Conservation (phyloP, 164 flowering plant species). For the Chloranthus sessilifolius region DNA sequence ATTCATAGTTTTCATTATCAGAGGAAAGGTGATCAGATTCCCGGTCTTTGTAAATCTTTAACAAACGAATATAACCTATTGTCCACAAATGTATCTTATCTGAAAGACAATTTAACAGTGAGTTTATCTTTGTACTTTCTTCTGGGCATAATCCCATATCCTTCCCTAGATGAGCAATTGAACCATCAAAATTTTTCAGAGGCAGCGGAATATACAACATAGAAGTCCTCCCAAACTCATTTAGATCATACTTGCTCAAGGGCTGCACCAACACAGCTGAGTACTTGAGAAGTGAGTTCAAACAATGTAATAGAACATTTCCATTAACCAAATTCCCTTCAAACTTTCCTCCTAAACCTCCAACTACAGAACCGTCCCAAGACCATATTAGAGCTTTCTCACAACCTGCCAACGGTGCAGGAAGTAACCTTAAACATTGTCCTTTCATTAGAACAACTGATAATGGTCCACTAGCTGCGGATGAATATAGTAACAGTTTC, state of each 20-base stretch:
- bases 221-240: constrained; percentile 52
- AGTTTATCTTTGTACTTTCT: constrained; percentile 48
- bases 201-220: constrained; percentile 87
- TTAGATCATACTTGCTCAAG: constrained; percentile 74
- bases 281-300: constrained; percentile 83
- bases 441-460: constrained; percentile 98
- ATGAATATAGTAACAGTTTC: constrained; percentile 81
- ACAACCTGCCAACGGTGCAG: constrained; percentile 94
- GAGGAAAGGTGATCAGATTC: constrained; percentile 47
- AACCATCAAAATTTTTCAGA: constrained; percentile 80
- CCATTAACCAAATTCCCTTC: constrained; percentile 94
- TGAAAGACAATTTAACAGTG: constrained; percentile 44
- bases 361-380: constrained; percentile 92
- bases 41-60: constrained; percentile 68
- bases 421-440: constrained; percentile 83
- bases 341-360: constrained; percentile 91
- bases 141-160: constrained; percentile 58
- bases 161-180: constrained; percentile 54
- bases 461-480: constrained; percentile 72
- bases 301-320: constrained; percentile 76
- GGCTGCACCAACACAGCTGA: constrained; percentile 96
- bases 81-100: constrained; percentile 66
- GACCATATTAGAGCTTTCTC: constrained; percentile 95
- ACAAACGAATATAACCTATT: constrained; percentile 81
- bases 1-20: constrained; percentile 68